Base-by-base conservation (phyloP, 176 grass and related monocot species). In the Zoysia japonica region DNA sequence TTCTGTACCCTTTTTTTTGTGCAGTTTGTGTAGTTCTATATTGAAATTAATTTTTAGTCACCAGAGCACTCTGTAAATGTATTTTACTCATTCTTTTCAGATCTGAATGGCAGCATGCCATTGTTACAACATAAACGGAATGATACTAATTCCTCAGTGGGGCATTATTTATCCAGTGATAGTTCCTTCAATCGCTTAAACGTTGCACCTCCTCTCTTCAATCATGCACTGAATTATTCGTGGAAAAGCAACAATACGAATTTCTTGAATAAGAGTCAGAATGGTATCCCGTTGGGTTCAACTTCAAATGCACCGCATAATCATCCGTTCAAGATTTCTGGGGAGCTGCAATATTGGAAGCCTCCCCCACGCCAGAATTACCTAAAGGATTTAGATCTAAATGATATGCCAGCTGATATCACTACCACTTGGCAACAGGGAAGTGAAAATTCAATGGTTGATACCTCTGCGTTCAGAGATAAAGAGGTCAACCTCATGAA, bases 221-320 rank as follows among this genome's bases (percentile, higher is more conserved):
- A 71, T 42, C 48, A 35, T 68, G 20, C 68, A 78, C 51, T 61
- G 48, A 72, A 75, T 50, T 70, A 72, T 78, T 64, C 60, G 15
- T 62, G 67, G 72, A 68, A 86, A 80, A 68, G 51, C 47, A 77
- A 47, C 42, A 82, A 14, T 11, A 67, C 56, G 3, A 71, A 44
- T 71, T 87, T 71, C 61, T 81, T 44, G 16, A 63, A 54, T 83
- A 71, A 15, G 49, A 76, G 75, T 48, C 45, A 19, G 69, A 68
- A 67, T 67, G 82, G 74, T 50, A 54, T 82, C 51, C 54, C 47
- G 0, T 15, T 77, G 86, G 79, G 86, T 77, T 86, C 85, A 61
- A 65, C 56, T 78, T 68, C 36, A 74, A 60, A 80, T 39, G 11
- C 46, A 61, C 15, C 68, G n/a, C 44, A 84, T 49, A 38, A 15